phyloP scores from a whole-genome alignment of 768 basidiomycete species.

The Lepiota venenata region DNA sequence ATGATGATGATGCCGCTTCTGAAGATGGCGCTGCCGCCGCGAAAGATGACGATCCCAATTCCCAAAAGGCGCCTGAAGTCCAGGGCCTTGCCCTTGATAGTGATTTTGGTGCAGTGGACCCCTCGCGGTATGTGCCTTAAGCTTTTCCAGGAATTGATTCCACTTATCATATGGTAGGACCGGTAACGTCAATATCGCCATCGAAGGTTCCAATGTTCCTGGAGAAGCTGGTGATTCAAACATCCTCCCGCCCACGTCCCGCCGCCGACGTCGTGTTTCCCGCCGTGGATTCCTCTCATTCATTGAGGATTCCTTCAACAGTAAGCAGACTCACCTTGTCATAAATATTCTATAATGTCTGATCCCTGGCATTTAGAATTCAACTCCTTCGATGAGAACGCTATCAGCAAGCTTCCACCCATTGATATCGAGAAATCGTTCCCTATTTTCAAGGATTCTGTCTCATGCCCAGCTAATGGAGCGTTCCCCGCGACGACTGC shows the following conservation, averaged over 20 bases:
- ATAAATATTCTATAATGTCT: neutral
- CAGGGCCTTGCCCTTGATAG: conserved; percentile 18
- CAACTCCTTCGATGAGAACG: conserved; percentile 18
- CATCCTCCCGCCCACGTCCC: neutral
- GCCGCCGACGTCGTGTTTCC: neutral
- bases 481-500: neutral
- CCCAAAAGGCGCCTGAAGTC: conserved; percentile 12
- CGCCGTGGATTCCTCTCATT: neutral
- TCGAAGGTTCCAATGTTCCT: conserved; percentile 12
- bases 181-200: conserved; percentile 7
- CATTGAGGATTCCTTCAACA: conserved; percentile 1
- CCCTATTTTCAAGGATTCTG: conserved; percentile 16
- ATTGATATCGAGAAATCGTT: conserved; percentile 19
- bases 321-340: neutral
- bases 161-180: neutral
- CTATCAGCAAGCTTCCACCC: conserved; percentile 19
- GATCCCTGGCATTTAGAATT: neutral
- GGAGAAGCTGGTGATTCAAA: neutral
- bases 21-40: no score
- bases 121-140: neutral
- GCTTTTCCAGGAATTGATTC: neutral
- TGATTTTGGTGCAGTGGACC: conserved; percentile 15
- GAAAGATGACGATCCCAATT: no score
- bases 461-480: conserved; percentile 7
- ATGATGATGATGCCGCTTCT: no score